phyloP scores from a whole-genome alignment of 2,329 filamentous ascomycete species.

The Venturiaceae sp. region DNA sequence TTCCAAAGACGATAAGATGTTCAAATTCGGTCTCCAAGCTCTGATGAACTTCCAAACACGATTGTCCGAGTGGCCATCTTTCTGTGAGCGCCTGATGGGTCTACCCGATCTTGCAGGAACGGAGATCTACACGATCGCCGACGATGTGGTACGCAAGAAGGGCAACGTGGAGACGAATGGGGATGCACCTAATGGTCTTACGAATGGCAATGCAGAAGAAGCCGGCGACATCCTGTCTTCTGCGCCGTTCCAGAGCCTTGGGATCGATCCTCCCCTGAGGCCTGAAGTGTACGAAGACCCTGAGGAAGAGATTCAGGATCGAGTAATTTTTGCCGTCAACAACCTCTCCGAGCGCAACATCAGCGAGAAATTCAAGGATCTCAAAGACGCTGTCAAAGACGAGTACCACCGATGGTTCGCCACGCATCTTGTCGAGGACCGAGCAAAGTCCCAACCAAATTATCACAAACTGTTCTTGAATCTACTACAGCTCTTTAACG shows the following conservation, averaged over 20 bases:
- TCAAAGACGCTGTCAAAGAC: constrained; percentile 67
- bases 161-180: constrained; percentile 48
- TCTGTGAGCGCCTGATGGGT: constrained; percentile 75
- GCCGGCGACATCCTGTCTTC: constrained; percentile 37
- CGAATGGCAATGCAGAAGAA: constrained; percentile 65
- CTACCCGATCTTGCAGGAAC: constrained; percentile 77
- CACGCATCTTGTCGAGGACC: constrained; percentile 85
- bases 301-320: constrained; percentile 75
- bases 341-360: constrained; percentile 90
- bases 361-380: constrained; percentile 70
- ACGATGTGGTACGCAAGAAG: constrained; percentile 65
- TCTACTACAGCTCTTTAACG: constrained; percentile 72
- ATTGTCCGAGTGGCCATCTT: constrained; percentile 89
- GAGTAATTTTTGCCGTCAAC: constrained; percentile 91
- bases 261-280: constrained; percentile 58
- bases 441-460: constrained; percentile 94
- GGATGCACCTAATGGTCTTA: constrained; percentile 42
- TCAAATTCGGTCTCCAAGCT: constrained; percentile 94
- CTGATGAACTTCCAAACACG: constrained; percentile 78
- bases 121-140: constrained; percentile 72
- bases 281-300: constrained; percentile 69
- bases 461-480: constrained; percentile 91
- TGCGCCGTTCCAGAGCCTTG: constrained; percentile 66
- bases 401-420: constrained; percentile 95
- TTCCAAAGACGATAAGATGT: constrained; percentile 69